Base-by-base conservation (phyloP, 1,139 yeast species). In the Pichia cactophila region DNA sequence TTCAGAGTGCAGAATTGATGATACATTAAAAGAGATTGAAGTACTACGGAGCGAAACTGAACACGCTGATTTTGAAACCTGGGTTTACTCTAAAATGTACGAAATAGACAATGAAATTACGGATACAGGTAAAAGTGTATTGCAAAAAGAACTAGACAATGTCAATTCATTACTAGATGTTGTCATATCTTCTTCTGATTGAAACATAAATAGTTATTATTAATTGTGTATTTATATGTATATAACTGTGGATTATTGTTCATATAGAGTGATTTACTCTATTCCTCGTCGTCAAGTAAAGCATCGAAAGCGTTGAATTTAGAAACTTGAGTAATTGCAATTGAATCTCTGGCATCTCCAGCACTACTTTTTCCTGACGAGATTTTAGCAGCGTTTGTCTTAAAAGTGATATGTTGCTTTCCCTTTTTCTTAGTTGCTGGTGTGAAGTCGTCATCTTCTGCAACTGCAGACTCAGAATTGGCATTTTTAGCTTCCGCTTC, bases 281-380 rank as follows among this genome's bases (percentile, higher is more conserved):
- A 58, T 39, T 68, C 75, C 33, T 72, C 78, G 47, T 78, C 84
- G 42, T 73, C 80, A 44, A 78, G 84, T 62, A 85, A 76, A 38
- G 90, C 90, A 58, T 82, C 89, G 64, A 85, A 85, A 10, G 92
- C 90, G 67, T 85, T 85, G 72, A 84, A 85, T 31, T 78, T 72
- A 44, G 73, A 74, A 55, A 78, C 78, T 55, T 78, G 85, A 58
- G 82, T 78, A 57, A 82, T 87, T 41, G 86, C 80, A 58, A 78
- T 73, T 50, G 81, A 75, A 61, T 84, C 90, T 62, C 84, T 77
- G 33, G 86, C 74, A 62, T 83, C 89, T n/a, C 56, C 60, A 48
- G 79, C 85, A 50, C 61, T 57, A 28, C 89, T 83, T 67, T 81
- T 83, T 41, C 85, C 79, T 28, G 86, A 79, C 9, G 86, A 81